Evolutionary conservation across 306 rosid species (phyloP), one percentile per base, ranked within the genome.

Genomic region (Citrullus amarus): DNA sequence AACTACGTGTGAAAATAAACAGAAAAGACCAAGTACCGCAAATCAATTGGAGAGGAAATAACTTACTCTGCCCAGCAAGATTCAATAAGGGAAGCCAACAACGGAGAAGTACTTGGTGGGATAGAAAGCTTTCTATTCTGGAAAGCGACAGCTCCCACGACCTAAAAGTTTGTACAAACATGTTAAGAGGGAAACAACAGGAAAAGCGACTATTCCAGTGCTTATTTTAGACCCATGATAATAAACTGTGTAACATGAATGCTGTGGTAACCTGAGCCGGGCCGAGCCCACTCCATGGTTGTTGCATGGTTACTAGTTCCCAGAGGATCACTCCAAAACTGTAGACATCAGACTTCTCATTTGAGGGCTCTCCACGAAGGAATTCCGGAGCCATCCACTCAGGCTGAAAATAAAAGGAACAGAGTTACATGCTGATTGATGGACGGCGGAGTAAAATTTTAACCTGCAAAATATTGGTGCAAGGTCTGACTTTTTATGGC

Each of bases 321-420:
- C 99, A 92, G 22, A 92, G 84, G 87, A 95, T 88, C 56, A 95
- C 97, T 65, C 99, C 99, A 44, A 92, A 95, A 80, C 99, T 95
- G 86, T 86, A 95, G 55, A 95, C 95, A 5, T 95, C 98, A n/a
- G 98, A 85, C 86, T 95, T 95, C 86, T 95, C 99, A 79, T 92
- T 89, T 32, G 97, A 89, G 50, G 97, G 97, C 79, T 95, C 99
- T 76, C 97, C 99, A 0, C 97, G 97, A 73, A 95, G 99, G 85
- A 95, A 95, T 78, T 95, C 97, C 6, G 99, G 99, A 85, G 99
- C 99, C 99, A 95, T 95, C 99, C 99, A 95, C 93, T 92, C 99
- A 0, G 97, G 96, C 99, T 95, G 86, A 85, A 92, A 91, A 86
- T 62, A 88, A 87, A 84, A 86, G 71, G 41, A 86, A 82, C 79